phyloP scores from a whole-genome alignment of 179 eudicot genomes.

The Beta lomatogona region DNA sequence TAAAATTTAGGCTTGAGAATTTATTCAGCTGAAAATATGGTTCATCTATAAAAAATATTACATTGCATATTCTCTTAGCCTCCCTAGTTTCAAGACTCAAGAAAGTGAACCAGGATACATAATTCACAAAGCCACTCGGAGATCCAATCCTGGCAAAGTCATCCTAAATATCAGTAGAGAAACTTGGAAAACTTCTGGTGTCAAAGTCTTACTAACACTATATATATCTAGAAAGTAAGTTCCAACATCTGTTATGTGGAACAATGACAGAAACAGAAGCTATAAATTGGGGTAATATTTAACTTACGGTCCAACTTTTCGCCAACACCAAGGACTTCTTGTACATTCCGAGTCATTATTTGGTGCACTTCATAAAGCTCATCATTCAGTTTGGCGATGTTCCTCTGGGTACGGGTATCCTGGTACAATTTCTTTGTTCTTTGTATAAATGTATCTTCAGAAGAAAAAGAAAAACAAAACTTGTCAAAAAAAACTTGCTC shows the following conservation, averaged over 20 bases:
- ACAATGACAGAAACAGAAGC: neutral
- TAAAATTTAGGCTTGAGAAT: neutral
- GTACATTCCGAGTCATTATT: conserved; percentile 97
- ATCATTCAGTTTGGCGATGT: conserved; percentile 91
- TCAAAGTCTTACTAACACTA: neutral
- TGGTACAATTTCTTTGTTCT: conserved; percentile 94
- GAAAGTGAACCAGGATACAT: neutral
- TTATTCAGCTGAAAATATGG: neutral
- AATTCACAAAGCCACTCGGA: neutral
- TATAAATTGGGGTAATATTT: neutral
- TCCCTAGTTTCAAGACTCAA: neutral
- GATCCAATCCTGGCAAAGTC: neutral
- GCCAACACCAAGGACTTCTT: conserved; percentile 99
- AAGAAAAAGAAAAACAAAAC: conserved; percentile 4
- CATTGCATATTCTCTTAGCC: neutral
- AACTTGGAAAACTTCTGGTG: neutral
- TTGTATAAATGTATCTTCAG: conserved; percentile 89
- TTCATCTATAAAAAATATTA: neutral
- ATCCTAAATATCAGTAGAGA: neutral
- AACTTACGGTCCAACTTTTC: conserved; percentile 99
- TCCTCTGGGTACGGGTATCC: conserved; percentile 93
- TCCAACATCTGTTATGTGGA: no score
- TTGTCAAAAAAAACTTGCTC: neutral
- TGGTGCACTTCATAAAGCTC: conserved; percentile 99
- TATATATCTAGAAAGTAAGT: neutral